Evolutionary conservation across 805 yeast species (phyloP).

Genomic region (Ogataea naganishii): DNA sequence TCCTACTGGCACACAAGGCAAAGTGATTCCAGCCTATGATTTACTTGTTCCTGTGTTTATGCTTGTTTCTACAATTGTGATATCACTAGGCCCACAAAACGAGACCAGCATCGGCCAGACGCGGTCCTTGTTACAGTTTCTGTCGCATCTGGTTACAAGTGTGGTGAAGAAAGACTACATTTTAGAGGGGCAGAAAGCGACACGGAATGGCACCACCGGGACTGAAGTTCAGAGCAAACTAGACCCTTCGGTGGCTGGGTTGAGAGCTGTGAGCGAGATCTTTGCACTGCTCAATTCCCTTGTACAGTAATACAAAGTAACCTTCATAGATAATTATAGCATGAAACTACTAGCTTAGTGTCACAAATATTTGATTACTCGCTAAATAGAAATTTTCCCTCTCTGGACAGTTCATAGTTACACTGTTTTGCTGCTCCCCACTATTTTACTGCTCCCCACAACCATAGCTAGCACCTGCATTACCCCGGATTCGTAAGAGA

Average conservation of each 20-base stretch:
- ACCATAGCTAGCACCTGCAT: too few species aligned
- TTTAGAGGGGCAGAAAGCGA: conserved; percentile 5
- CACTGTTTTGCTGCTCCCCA: too few species aligned
- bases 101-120: conserved; percentile 47
- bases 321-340: too few species aligned
- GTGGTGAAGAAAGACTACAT: conserved; percentile 24
- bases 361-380: too few species aligned
- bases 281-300: conserved; percentile 21
- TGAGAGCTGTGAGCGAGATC: conserved; percentile 16
- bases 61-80: conserved; percentile 52
- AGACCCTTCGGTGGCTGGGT: conserved; percentile 8
- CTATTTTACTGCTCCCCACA: too few species aligned
- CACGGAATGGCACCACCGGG: conserved; percentile 2
- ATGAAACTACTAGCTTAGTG: too few species aligned
- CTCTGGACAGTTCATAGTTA: too few species aligned
- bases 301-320: too few species aligned
- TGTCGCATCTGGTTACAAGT: conserved; percentile 50
- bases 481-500: too few species aligned
- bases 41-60: conserved; percentile 69
- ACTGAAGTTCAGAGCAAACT: conserved; percentile 3
- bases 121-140: conserved; percentile 38
- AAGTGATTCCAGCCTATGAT: conserved; percentile 49
- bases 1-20: conserved; percentile 13
- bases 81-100: conserved; percentile 75
- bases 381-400: too few species aligned